phyloP scores from a whole-genome alignment of 2,329 filamentous ascomycete genomes.

The Venturia oleaginea region DNA sequence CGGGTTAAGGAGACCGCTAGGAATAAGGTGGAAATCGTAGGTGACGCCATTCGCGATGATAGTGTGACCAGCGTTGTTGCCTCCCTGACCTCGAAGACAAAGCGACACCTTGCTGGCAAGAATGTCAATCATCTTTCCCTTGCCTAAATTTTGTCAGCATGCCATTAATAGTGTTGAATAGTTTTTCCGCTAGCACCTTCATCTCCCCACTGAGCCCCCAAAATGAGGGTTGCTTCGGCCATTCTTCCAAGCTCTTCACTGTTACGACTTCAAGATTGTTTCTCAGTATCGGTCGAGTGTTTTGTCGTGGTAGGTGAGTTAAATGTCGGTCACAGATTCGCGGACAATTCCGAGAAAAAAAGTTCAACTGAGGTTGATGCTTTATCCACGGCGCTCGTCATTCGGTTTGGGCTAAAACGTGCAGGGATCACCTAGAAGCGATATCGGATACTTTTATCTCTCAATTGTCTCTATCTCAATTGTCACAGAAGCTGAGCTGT shows the following conservation, averaged over 20 bases:
- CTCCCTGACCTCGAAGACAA: slow-evolving; percentile 5
- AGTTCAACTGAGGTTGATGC: neutral
- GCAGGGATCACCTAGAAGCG: neutral
- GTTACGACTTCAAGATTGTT: neutral
- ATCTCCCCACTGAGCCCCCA: slow-evolving; percentile 54
- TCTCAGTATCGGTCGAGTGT: neutral
- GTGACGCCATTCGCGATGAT: slow-evolving; percentile 39
- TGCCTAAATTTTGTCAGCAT: slow-evolving; percentile 22
- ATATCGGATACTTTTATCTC: neutral
- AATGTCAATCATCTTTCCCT: slow-evolving; percentile 53
- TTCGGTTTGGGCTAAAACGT: neutral
- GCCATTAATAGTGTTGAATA: neutral
- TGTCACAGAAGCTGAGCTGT: neutral
- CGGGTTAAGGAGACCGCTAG: slow-evolving; percentile 64
- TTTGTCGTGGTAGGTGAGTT: neutral
- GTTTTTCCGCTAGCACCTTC: slow-evolving; percentile 29
- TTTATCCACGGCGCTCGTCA: neutral
- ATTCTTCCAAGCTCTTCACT: slow-evolving; percentile 8
- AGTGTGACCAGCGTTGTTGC: slow-evolving; percentile 26
- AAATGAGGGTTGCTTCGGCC: slow-evolving; percentile 43
- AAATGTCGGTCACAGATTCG: neutral
- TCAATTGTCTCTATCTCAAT: too few relatives aligned
- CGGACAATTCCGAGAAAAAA: neutral
- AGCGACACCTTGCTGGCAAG: slow-evolving; percentile 29
- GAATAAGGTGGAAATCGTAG: slow-evolving; percentile 28